Conservation (phyloP, 805 yeast genomes). For the Peterozyma xylosa region DNA sequence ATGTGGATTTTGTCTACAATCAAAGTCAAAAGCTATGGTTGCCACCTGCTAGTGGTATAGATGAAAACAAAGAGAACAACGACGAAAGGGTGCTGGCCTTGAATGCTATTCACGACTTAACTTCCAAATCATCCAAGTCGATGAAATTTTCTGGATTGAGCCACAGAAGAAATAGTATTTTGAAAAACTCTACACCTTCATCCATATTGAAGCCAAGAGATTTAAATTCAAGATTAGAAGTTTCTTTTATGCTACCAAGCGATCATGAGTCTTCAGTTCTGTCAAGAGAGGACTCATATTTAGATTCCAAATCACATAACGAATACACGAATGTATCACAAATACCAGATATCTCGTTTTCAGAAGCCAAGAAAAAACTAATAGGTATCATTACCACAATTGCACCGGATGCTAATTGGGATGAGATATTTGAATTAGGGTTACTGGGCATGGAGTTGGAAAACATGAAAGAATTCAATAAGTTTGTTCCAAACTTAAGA, state of each 20-base stretch:
- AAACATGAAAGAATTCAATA: slow-evolving; percentile 33
- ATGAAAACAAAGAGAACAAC: neutral
- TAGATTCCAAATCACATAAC: neutral
- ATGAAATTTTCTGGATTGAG: neutral
- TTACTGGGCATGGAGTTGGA: slow-evolving; percentile 26
- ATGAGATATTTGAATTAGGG: slow-evolving; percentile 26
- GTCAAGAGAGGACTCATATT: slow-evolving; percentile 14
- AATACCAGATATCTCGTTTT: slow-evolving; percentile 35
- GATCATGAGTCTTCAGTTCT: slow-evolving; percentile 10
- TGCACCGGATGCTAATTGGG: slow-evolving; percentile 36
- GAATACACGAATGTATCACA: slow-evolving; percentile 30
- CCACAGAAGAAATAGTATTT: slow-evolving; percentile 1
- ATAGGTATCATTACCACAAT: slow-evolving; percentile 38
- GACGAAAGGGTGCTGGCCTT: slow-evolving; percentile 6
- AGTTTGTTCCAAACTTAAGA: slow-evolving; percentile 35
- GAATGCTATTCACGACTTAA: slow-evolving; percentile 7
- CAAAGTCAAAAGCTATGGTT: slow-evolving; percentile 3
- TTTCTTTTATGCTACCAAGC: slow-evolving; percentile 32
- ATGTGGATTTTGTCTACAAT: slow-evolving; percentile 5
- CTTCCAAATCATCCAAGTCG: neutral
- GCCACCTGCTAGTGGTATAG: neutral
- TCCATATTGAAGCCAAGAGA: slow-evolving; percentile 2
- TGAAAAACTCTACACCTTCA: neutral
- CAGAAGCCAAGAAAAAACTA: slow-evolving; percentile 34
- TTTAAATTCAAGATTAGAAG: slow-evolving; percentile 19